Percentiles rank a stretch among this genome's conserved stretches.
These are phyloP conservation scores for Serendipita sp. DNA, from an alignment of 768 basidiomycete species.

Conservation along the genomic window DNA sequence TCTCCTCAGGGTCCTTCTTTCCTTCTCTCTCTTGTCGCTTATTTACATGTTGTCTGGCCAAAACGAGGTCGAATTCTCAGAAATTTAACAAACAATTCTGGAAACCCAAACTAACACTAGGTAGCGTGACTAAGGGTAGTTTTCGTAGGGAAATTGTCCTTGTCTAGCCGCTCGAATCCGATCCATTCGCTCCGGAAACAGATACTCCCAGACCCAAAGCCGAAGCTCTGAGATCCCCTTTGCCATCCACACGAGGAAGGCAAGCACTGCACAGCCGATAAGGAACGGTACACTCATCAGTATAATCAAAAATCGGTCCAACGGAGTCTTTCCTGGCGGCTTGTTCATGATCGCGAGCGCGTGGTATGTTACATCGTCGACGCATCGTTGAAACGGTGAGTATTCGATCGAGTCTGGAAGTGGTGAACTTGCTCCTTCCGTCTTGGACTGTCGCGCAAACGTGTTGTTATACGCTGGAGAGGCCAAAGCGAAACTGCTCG, in stretches of 20 bases:
- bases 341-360: not conserved
- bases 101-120: too few species aligned
- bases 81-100: too few species aligned
- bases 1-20: too few species aligned
- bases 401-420: not conserved
- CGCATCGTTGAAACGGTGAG: not conserved
- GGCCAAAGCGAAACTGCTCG: conserved; percentile 8
- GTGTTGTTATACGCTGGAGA: conserved; percentile 9
- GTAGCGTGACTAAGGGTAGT: not conserved
- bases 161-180: not conserved
- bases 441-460: not conserved
- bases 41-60: too few species aligned
- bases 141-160: not conserved
- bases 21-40: too few species aligned
- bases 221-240: not conserved
- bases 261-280: not conserved
- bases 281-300: not conserved
- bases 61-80: too few species aligned
- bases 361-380: not conserved
- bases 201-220: not conserved
- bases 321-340: not conserved
- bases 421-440: not conserved
- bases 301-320: not conserved
- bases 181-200: not conserved
- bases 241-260: too few species aligned